phyloP scores from a whole-genome alignment of 176 grass and related monocot species.

The Saccharum officinarum region DNA sequence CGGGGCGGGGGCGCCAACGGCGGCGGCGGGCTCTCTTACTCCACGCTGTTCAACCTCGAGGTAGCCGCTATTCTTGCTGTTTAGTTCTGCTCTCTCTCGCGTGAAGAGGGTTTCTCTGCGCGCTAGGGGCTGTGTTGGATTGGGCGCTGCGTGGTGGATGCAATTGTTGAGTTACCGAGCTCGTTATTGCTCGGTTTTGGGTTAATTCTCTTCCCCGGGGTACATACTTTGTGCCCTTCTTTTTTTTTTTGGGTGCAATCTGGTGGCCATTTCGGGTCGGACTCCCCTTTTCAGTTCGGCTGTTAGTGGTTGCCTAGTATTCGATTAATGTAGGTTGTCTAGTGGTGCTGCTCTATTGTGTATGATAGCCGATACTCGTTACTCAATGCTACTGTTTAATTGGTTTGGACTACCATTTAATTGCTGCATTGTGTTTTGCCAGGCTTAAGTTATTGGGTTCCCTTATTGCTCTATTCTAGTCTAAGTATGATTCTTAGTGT shows the following conservation, averaged over 20 bases:
- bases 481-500: not conserved
- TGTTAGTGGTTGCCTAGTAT: not conserved
- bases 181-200: conserved; percentile 16
- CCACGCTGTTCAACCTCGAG: conserved; percentile 90
- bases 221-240: not conserved
- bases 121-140: not conserved
- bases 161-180: not conserved
- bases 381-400: conserved; percentile 26
- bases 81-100: not conserved
- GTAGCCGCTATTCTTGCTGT: conserved; percentile 26
- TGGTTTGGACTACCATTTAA: not conserved
- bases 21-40: conserved; percentile 63
- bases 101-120: not conserved
- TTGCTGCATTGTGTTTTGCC: not conserved
- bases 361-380: not conserved
- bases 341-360: not conserved
- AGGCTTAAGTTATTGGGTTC: not conserved
- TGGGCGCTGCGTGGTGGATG: not conserved
- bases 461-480: not conserved
- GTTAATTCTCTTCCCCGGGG: not conserved
- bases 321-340: conserved; percentile 28
- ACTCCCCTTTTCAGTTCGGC: not conserved
- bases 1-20: conserved; percentile 61
- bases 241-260: not conserved
- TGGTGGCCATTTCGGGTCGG: not conserved